Evolutionary conservation across 78 protist genomes (phyloP).

Genomic region (Acrasis kona): DNA sequence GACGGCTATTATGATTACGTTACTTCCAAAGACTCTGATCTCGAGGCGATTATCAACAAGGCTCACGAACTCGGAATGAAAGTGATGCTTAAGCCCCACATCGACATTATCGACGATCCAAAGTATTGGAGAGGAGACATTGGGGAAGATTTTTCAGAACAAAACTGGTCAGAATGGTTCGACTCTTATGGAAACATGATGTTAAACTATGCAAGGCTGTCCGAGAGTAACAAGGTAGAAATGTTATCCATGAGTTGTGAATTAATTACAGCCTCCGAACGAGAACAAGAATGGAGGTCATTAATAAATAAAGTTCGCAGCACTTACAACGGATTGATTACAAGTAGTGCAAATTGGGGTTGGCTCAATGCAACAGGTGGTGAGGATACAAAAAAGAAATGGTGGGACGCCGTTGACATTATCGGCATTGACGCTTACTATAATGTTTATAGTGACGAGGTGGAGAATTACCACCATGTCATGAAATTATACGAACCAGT

Average conservation of each 20-base stretch:
- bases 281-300: not conserved
- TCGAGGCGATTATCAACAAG: not conserved
- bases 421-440: constrained; percentile 39
- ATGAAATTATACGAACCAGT: constrained; percentile 7
- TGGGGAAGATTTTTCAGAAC: constrained; percentile 11
- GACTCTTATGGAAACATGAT: constrained; percentile 1
- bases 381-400: constrained; percentile 27
- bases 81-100: constrained; percentile 38
- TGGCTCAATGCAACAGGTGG: too few relatives aligned
- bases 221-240: constrained; percentile 2
- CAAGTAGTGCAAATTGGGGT: constrained; percentile 28
- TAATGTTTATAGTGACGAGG: not conserved
- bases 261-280: constrained; percentile 1
- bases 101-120: constrained; percentile 28
- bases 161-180: constrained; percentile 41
- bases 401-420: constrained; percentile 39
- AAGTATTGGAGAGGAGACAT: constrained; percentile 41
- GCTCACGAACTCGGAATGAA: constrained; percentile 22
- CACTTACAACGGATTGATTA: constrained; percentile 18
- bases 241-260: constrained; percentile 24
- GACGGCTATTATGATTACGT: not conserved
- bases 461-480: not conserved
- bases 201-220: constrained; percentile 18
- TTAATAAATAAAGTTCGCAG: not conserved
- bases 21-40: not conserved